These are phyloP conservation scores for Tetracladium setigerum DNA, from an alignment of 495 filamentous ascomycete species.

Conservation along the genomic window DNA sequence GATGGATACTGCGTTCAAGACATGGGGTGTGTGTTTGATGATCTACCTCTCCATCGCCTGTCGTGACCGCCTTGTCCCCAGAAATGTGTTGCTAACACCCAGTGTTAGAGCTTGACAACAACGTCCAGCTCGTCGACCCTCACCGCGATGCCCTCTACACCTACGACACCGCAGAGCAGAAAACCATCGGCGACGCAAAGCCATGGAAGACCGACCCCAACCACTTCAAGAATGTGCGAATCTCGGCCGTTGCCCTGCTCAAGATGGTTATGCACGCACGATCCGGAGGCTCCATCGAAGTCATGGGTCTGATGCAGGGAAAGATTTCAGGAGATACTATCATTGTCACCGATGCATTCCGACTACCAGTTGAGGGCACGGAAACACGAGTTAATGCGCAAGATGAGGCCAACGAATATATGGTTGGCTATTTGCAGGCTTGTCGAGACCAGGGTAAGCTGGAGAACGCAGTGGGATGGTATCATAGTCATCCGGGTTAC, in stretches of 20 bases:
- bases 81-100: too few relatives aligned
- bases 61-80: neutral
- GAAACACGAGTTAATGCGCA: constrained; percentile 97
- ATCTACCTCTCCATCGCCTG: neutral
- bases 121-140: constrained; percentile 73
- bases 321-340: constrained; percentile 78
- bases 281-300: constrained; percentile 80
- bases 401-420: constrained; percentile 93
- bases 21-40: constrained; percentile 18
- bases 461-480: constrained; percentile 97
- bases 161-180: constrained; percentile 63
- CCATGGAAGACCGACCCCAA: constrained; percentile 80
- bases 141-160: constrained; percentile 84
- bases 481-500: constrained; percentile 96
- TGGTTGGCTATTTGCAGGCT: constrained; percentile 72
- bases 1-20: constrained; percentile 22
- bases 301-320: constrained; percentile 99
- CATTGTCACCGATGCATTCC: constrained; percentile 90
- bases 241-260: constrained; percentile 86
- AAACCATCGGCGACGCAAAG: constrained; percentile 44
- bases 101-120: constrained; percentile 76
- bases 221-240: constrained; percentile 89
- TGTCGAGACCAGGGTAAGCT: constrained; percentile 68
- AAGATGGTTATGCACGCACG: constrained; percentile 99
- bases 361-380: constrained; percentile 92